phyloP scores from a whole-genome alignment of 139 green algal species.

The Zygnema circumcarinatum region DNA sequence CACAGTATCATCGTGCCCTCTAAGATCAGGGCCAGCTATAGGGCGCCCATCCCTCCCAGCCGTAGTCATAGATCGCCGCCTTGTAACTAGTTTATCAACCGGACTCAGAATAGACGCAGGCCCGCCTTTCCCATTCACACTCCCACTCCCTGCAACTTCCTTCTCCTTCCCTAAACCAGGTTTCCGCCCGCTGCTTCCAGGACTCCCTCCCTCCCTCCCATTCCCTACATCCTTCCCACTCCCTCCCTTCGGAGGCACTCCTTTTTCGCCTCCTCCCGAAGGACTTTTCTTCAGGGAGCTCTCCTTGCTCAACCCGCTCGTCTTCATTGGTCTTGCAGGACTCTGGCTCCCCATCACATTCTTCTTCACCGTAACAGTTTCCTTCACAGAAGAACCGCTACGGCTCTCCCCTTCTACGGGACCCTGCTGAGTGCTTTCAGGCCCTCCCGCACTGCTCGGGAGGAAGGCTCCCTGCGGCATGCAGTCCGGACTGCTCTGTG shows the following conservation, averaged over 20 bases:
- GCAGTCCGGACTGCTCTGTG: too few relatives aligned
- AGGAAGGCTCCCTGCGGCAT: too few relatives aligned
- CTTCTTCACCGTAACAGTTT: too few relatives aligned
- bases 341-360: neutral
- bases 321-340: neutral
- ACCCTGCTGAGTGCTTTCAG: too few relatives aligned
- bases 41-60: constrained; percentile 3
- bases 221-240: neutral
- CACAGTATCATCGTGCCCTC: constrained; percentile 15
- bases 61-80: neutral
- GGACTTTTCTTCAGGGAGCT: neutral
- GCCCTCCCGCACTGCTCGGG: too few relatives aligned
- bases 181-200: neutral
- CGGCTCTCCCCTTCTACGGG: too few relatives aligned
- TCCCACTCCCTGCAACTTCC: neutral
- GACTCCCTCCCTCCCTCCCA: neutral
- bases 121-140: neutral
- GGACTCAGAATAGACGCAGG: neutral
- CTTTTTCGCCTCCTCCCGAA: neutral
- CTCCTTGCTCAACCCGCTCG: neutral
- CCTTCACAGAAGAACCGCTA: too few relatives aligned
- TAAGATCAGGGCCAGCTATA: constrained; percentile 6
- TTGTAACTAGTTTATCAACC: neutral
- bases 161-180: neutral
- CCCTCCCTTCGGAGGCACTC: neutral